phyloP scores from a whole-genome alignment of 148 eudicot genomes.

The Arbutus unedo region DNA sequence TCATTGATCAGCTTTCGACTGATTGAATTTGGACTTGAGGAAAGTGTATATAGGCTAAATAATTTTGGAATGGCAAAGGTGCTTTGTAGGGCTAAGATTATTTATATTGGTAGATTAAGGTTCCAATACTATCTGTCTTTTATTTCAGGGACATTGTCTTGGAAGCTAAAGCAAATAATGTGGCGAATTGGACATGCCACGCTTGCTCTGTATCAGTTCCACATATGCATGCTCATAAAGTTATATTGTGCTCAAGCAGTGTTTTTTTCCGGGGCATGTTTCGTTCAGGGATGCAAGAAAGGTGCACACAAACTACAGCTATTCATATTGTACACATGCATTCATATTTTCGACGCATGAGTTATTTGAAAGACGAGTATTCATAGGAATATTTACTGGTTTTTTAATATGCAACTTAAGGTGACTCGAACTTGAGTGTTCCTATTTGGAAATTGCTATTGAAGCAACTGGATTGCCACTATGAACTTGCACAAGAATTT shows the following conservation, averaged over 20 bases:
- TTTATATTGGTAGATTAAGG: background rate
- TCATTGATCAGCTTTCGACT: background rate
- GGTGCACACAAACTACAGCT: constrained; percentile 36
- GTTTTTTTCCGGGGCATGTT: constrained; percentile 64
- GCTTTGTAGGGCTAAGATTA: too few species aligned
- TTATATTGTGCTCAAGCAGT: constrained; percentile 59
- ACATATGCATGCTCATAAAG: constrained; percentile 78
- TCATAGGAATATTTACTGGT: background rate
- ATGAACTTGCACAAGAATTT: background rate
- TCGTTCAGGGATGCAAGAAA: constrained; percentile 90
- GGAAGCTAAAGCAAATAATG: constrained; percentile 54
- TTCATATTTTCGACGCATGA: too few species aligned
- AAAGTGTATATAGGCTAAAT: background rate
- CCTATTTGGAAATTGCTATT: background rate
- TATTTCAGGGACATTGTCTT: constrained; percentile 64
- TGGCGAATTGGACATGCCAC: constrained; percentile 43
- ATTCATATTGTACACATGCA: background rate
- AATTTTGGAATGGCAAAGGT: background rate
- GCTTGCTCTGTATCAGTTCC: constrained; percentile 44
- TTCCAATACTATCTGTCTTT: constrained; percentile 15
- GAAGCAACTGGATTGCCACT: too few species aligned
- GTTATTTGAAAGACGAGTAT: too few species aligned
- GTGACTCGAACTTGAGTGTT: background rate
- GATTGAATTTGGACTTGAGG: background rate
- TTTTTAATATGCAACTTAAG: background rate